Evolutionary conservation across 352 stramenopile species (phyloP).

Genomic region (Plasmopara muralis): DNA sequence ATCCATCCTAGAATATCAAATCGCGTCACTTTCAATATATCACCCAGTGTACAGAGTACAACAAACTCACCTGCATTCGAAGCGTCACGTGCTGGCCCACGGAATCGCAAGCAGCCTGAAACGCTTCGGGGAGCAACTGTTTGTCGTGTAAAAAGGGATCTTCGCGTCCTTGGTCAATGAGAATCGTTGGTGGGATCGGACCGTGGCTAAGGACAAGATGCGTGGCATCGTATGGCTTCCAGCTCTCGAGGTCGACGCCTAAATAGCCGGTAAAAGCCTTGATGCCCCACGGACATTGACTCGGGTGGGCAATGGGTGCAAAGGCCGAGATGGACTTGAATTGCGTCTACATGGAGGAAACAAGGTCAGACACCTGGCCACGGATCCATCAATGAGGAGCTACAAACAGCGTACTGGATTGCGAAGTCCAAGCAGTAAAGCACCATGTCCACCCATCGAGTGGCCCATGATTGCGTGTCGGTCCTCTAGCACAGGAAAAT

Average conservation of each 20-base stretch:
- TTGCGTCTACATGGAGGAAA: conserved; percentile 31
- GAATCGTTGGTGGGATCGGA: conserved; percentile 57
- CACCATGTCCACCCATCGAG: conserved; percentile 96
- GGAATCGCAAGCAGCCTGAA: conserved; percentile 75
- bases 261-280: conserved; percentile 98
- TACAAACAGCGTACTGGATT: conserved; percentile 43
- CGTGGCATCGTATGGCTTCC: conserved; percentile 90
- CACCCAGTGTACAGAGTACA: neutral
- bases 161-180: conserved; percentile 87
- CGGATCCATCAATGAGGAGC: neutral
- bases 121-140: conserved; percentile 88
- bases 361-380: conserved; percentile 3
- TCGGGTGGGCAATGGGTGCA: conserved; percentile 94
- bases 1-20: conserved; percentile 64
- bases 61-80: conserved; percentile 43
- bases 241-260: conserved; percentile 81
- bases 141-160: conserved; percentile 87
- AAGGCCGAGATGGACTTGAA: conserved; percentile 95
- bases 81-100: conserved; percentile 80
- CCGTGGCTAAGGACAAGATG: conserved; percentile 75
- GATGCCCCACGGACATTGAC: conserved; percentile 94
- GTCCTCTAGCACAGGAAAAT: conserved; percentile 83
- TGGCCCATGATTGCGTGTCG: conserved; percentile 92
- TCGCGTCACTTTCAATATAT: neutral
- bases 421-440: conserved; percentile 91